A percentile compares a stretch with the other conserved stretches of the same genome.
These are phyloP conservation scores for Cucurbita moschata DNA, from an alignment of 306 rosid species.

Conservation along the genomic window DNA sequence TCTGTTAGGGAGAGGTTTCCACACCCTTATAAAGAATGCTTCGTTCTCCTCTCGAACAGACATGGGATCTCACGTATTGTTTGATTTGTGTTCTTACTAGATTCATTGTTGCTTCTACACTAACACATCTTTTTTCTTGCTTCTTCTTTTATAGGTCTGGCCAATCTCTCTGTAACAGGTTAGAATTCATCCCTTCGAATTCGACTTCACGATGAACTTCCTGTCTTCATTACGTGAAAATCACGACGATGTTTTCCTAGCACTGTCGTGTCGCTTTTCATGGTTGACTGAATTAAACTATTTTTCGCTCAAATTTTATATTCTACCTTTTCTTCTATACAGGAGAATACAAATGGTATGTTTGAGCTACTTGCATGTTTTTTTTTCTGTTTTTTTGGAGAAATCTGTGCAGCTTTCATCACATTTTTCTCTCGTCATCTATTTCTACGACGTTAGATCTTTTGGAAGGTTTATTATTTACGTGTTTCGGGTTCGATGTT, in stretches of 20 bases:
- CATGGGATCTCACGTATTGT: neutral
- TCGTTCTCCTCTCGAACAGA: neutral
- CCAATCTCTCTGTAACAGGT: slow-evolving; percentile 91
- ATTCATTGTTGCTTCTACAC: neutral
- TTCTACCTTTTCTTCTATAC: neutral
- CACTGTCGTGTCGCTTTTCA: neutral
- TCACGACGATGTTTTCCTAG: neutral
- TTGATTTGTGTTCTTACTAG: neutral
- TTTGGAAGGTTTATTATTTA: neutral
- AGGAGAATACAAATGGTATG: neutral
- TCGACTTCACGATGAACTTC: slow-evolving; percentile 1
- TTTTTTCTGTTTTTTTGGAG: neutral
- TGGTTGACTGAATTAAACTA: neutral
- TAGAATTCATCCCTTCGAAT: slow-evolving; percentile 18
- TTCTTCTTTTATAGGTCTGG: slow-evolving; percentile 45
- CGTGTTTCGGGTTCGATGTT: neutral
- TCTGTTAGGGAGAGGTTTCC: no score
- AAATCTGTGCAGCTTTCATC: neutral
- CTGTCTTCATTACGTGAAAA: neutral
- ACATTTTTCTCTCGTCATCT: neutral
- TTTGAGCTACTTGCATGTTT: neutral
- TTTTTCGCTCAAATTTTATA: neutral
- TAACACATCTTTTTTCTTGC: slow-evolving; percentile 1
- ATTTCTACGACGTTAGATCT: neutral
- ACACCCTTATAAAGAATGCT: no score